Evolutionary conservation across 202 grass and related monocot species (phyloP).

Genomic region (Setaria italica): DNA sequence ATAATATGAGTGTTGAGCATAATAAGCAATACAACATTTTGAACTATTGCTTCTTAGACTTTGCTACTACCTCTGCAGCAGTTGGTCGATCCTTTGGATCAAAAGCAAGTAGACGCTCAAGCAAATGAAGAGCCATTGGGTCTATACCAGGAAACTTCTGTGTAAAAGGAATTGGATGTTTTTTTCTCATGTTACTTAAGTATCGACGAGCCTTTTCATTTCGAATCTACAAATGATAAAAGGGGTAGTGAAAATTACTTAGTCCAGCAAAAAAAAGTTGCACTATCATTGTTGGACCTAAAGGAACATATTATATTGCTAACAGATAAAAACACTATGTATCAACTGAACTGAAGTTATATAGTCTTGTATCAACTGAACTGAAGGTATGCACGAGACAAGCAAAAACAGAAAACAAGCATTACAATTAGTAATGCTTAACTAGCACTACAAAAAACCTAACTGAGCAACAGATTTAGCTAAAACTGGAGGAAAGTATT

Average conservation of each 20-base stretch:
- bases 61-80: conserved; percentile 72
- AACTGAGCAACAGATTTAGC: neutral
- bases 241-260: neutral
- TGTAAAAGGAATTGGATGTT: conserved; percentile 64
- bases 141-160: conserved; percentile 89
- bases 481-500: neutral
- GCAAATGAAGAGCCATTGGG: conserved; percentile 78
- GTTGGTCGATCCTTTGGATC: conserved; percentile 83
- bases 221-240: conserved; percentile 66
- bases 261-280: neutral
- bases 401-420: neutral
- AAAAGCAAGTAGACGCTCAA: conserved; percentile 84
- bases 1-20: conserved; percentile 39
- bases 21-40: conserved; percentile 19
- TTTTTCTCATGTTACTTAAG: conserved; percentile 78
- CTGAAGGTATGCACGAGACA: neutral
- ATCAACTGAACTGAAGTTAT: neutral
- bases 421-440: conserved; percentile 10
- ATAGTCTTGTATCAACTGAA: neutral
- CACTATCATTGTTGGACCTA: neutral
- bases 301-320: neutral
- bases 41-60: conserved; percentile 6
- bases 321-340: neutral
- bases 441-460: neutral
- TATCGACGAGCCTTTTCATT: conserved; percentile 94